Percentiles rank a stretch among this genome's conserved stretches.
These are phyloP conservation scores for Hypoxylon lenormandii DNA, from an alignment of 495 filamentous ascomycete genomes.

Conservation along the genomic window DNA sequence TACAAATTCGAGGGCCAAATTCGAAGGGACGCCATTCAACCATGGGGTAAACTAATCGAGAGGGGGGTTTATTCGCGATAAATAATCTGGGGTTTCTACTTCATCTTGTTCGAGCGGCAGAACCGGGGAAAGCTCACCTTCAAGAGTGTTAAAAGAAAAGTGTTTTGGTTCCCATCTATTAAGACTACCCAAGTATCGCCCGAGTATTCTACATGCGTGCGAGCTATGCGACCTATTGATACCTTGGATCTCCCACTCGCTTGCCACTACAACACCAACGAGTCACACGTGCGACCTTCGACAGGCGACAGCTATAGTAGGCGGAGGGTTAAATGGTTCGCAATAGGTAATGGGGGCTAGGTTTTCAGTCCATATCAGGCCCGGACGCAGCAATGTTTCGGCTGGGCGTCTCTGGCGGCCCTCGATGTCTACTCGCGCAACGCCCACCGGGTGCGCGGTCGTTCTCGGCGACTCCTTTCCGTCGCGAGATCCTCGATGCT, in stretches of 20 bases:
- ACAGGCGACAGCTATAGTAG: neutral
- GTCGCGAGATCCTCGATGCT: constrained; percentile 63
- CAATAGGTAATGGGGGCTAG: neutral
- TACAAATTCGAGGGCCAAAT: neutral
- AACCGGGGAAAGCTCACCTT: neutral
- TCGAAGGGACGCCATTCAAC: neutral
- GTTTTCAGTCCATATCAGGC: neutral
- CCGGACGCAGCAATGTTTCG: constrained; percentile 21
- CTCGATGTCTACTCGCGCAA: constrained; percentile 8
- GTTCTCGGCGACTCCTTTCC: constrained; percentile 60
- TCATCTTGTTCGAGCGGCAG: too few relatives aligned
- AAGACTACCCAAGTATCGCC: too few relatives aligned
- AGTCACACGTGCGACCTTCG: neutral
- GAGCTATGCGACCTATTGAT: constrained; percentile 31
- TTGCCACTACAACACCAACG: constrained; percentile 1
- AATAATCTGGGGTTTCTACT: too few relatives aligned
- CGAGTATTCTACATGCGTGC: neutral
- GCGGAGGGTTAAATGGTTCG: neutral
- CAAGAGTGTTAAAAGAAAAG: constrained; percentile 3
- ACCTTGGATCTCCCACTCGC: constrained; percentile 6
- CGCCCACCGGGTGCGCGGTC: constrained; percentile 35
- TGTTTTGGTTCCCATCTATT: too few relatives aligned
- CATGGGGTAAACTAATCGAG: constrained; percentile 32
- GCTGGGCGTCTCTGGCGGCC: neutral
- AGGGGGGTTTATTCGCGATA: too few relatives aligned